Evolutionary conservation across 306 rosid genomes (phyloP), one percentile per base, ranked within the genome.

Genomic region (Mucuna pruriens): DNA sequence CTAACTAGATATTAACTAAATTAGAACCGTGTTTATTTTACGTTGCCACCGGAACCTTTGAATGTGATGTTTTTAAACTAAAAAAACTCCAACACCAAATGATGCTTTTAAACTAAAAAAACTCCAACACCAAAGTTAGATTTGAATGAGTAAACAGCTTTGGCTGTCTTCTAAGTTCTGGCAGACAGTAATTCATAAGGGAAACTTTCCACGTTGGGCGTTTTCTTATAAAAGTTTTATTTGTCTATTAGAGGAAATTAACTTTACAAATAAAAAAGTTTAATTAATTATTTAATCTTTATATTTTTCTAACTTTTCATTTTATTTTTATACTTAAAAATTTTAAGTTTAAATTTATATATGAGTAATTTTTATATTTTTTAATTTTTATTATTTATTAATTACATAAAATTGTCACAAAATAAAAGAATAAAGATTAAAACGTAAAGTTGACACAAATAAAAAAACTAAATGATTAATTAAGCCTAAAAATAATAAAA

Each of bases 51-150:
- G 2, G 12, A 74, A 2, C 38, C 9, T 74, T 74, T 55, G 39
- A 55, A 74, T 74, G 39, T 15, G 68, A 74, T 74, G 38, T 33
- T 71, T 70, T n/a, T 48, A 48, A 29, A 48, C 62, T 49, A 8
- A 1, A 26, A 54, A 38, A 33, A 34, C 66, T n/a, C n/a, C n/a
- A n/a, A n/a, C n/a, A n/a, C n/a, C n/a, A n/a, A n/a, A n/a, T 13
- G 67, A 74, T 74, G 38, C 17, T 71, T 70, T 17, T 49, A 48
- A 29, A 49, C 63, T 49, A 9, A 1, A 26, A 54, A 23, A 34
- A 36, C 66, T 19, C 38, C 51, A 74, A 54, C 36, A 54, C 4
- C 22, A 42, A 36, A 5, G 10, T 71, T 19, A 72, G 63, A 72
- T 11, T 33, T 52, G 77, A 38, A 34, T 34, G 20, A 19, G 33